A percentile compares a stretch with the other conserved stretches of the same genome.
These are phyloP conservation scores for Yueomyces sp. DNA, from an alignment of 805 yeast species.

Conservation along the genomic window DNA sequence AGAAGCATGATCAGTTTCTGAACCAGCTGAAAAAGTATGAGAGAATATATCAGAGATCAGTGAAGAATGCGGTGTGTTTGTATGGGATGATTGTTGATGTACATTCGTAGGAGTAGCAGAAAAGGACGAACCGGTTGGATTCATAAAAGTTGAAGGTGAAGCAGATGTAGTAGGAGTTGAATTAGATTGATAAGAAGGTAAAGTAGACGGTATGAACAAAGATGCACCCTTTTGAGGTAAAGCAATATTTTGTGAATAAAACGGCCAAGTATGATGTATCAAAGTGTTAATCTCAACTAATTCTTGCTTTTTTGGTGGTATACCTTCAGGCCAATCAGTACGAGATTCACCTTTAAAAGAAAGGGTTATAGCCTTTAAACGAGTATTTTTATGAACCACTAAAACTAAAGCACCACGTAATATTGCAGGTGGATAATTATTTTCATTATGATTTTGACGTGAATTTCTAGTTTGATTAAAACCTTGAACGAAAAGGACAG, in stretches of 20 bases:
- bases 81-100: too few relatives aligned
- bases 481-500: slow-evolving; percentile 66
- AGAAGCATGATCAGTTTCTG: not conserved
- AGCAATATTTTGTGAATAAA: slow-evolving; percentile 35
- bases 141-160: not conserved
- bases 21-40: not conserved
- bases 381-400: slow-evolving; percentile 53
- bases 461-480: slow-evolving; percentile 30
- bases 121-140: not conserved
- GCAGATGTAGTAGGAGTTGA: not conserved
- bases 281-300: slow-evolving; percentile 49
- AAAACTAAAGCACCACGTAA: slow-evolving; percentile 66
- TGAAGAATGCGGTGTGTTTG: slow-evolving; percentile 1
- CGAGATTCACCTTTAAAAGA: slow-evolving; percentile 51
- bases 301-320: slow-evolving; percentile 68
- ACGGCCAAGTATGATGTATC: slow-evolving; percentile 79
- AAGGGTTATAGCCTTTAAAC: slow-evolving; percentile 47
- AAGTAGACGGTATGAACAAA: not conserved
- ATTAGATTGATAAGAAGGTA: not conserved
- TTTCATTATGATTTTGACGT: not conserved
- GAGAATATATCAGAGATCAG: slow-evolving; percentile 10
- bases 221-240: not conserved
- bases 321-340: slow-evolving; percentile 96
- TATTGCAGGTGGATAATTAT: slow-evolving; percentile 15
- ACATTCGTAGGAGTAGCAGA: not conserved